A percentile compares a stretch with the other conserved stretches of the same genome.
Conservation (phyloP, 2,329 filamentous ascomycete genomes). For the Cladosporium cucumerinum region DNA sequence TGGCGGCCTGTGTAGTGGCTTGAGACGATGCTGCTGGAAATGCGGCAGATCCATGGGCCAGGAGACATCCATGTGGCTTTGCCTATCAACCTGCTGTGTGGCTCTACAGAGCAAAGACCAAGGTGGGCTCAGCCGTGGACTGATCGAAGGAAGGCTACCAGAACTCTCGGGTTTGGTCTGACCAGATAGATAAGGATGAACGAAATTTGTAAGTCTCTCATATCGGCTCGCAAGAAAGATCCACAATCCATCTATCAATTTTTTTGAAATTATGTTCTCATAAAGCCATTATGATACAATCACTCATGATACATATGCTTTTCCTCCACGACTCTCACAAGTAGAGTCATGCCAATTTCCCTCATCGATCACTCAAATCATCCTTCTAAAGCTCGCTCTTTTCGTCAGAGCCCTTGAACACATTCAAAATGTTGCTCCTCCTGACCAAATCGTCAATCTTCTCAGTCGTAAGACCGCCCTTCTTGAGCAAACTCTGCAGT, state of each 20-base stretch:
- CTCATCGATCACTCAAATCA: background rate
- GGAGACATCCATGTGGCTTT: background rate
- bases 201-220: background rate
- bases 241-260: background rate
- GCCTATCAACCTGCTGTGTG: background rate
- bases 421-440: constrained; percentile 83
- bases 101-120: background rate
- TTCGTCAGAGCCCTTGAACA: constrained; percentile 57
- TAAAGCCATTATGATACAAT: background rate
- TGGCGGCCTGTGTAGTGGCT: background rate
- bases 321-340: background rate
- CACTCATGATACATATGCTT: background rate
- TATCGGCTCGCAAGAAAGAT: background rate
- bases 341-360: background rate
- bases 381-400: constrained; percentile 35
- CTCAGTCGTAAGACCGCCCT: constrained; percentile 77
- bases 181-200: background rate
- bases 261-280: background rate
- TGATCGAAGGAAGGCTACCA: background rate
- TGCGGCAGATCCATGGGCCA: background rate
- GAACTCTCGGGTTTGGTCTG: background rate
- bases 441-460: constrained; percentile 86
- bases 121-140: background rate
- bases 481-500: constrained; percentile 74
- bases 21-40: background rate